phyloP scores from a whole-genome alignment of 495 filamentous ascomycete species.

The Trypethelium eluteriae region DNA sequence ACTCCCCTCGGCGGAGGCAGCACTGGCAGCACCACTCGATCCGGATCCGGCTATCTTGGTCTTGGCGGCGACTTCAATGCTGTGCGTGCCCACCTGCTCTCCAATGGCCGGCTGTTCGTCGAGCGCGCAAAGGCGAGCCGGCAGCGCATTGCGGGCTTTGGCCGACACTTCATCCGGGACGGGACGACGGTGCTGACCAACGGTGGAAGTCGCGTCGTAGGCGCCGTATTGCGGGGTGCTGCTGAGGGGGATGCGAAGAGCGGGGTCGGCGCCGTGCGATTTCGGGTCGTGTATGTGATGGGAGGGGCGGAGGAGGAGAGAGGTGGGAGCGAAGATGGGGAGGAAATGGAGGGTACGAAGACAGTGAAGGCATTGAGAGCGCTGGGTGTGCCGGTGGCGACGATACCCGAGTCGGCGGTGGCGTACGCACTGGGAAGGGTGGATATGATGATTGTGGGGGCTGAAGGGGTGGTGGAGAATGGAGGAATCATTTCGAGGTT shows the following conservation, averaged over 20 bases:
- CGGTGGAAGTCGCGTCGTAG: slow-evolving; percentile 76
- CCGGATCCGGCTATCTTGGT: slow-evolving; percentile 34
- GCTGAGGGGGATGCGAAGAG: slow-evolving; percentile 47
- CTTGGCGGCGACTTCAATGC: slow-evolving; percentile 66
- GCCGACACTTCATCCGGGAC: slow-evolving; percentile 67
- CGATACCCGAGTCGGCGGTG: slow-evolving; percentile 71
- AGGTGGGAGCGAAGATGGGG: slow-evolving; percentile 34
- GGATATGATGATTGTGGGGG: slow-evolving; percentile 76
- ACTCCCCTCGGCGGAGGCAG: background rate
- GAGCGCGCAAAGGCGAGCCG: slow-evolving; percentile 77
- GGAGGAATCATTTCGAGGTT: slow-evolving; percentile 84
- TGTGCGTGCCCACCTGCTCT: slow-evolving; percentile 71
- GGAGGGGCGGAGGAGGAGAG: slow-evolving; percentile 23
- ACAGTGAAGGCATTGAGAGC: slow-evolving; percentile 61
- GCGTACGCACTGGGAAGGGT: slow-evolving; percentile 79
- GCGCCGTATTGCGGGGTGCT: slow-evolving; percentile 63
- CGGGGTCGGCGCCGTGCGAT: slow-evolving; percentile 50
- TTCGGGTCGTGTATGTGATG: slow-evolving; percentile 78
- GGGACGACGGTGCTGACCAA: slow-evolving; percentile 76
- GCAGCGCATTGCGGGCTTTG: slow-evolving; percentile 70
- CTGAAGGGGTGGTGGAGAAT: slow-evolving; percentile 91
- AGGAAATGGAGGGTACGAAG: slow-evolving; percentile 48
- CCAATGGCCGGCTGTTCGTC: slow-evolving; percentile 78
- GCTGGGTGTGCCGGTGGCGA: slow-evolving; percentile 73
- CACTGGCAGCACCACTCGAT: background rate